These are phyloP conservation scores for Saccharomyces kudriavzevii DNA, from an alignment of 805 yeast genomes.

Conservation along the genomic window DNA sequence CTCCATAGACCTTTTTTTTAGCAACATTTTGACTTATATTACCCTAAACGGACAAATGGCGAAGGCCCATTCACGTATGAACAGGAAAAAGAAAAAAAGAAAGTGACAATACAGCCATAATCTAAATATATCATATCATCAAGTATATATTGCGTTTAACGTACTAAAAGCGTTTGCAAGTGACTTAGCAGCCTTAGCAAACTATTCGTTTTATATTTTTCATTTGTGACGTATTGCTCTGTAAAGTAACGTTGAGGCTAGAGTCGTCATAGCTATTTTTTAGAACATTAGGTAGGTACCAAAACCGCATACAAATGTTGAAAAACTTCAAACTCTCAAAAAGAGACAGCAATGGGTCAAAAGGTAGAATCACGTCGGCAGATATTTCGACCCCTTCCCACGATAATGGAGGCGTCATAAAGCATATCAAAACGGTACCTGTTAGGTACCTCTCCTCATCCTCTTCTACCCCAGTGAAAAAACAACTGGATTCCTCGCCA, in stretches of 20 bases:
- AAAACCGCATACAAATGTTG: conserved; percentile 9
- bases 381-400: conserved; percentile 30
- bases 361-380: conserved; percentile 28
- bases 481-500: conserved; percentile 1
- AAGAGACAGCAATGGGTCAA: conserved; percentile 22
- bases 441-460: conserved; percentile 10
- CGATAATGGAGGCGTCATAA: conserved; percentile 13
- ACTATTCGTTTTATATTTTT: background rate
- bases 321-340: conserved; percentile 26
- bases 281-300: background rate
- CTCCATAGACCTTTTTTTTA: background rate
- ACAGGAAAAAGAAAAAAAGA: background rate
- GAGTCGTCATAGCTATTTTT: background rate
- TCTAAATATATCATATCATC: background rate
- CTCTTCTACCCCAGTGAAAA: background rate
- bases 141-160: background rate
- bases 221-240: background rate
- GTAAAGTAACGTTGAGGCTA: background rate
- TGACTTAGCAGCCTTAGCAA: background rate
- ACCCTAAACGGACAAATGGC: background rate
- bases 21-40: background rate
- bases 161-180: background rate
- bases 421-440: conserved; percentile 23
- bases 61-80: background rate
- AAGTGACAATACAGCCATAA: background rate